Evolutionary conservation across 2,329 filamentous ascomycete species (phyloP), one percentile per base, ranked within the genome.

Genomic region (Iodosphaeria phyllophila): DNA sequence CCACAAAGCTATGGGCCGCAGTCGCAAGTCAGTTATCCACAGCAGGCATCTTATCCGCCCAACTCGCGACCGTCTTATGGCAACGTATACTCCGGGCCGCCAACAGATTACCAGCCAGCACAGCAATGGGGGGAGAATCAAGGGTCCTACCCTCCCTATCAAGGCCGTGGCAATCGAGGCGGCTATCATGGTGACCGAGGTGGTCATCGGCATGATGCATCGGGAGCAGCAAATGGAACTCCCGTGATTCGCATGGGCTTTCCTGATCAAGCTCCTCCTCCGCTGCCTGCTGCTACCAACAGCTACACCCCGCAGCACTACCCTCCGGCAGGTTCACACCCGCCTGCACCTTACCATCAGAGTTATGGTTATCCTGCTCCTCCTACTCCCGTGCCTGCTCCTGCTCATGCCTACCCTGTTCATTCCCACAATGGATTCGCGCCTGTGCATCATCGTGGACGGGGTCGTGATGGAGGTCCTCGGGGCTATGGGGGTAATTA

Each of bases 1-100:
- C 58, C 59, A 20, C 67, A 69, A 35, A 43, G 52, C 6, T 71
- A 68, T 30, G 44, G 45, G 16, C 40, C 50, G 13, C 51, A 55
- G 26, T 35, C 35, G 5, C 36, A 31, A 20, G 40, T 39, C 17
- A 27, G 48, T 8, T 58, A 58, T 31, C 56, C 56, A 6, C 30
- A 32, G 20, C 41, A 37, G 19, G 35, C 38, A 8, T 20, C 42
- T 9, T 61, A 61, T 32, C 45, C 44, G 8, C 41, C 50, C n/a
- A n/a, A n/a, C n/a, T n/a, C n/a, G n/a, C n/a, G n/a, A n/a, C n/a
- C n/a, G n/a, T n/a, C n/a, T n/a, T n/a, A n/a, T n/a, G n/a, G n/a
- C n/a, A 21, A 46, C 51, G 15, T 60, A 58, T 30, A 39, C 42
- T 22, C 45, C 46, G 29, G 48, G 47, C 18, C 46, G 46, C 23